Evolutionary conservation across 345 rosid species (phyloP).

Genomic region (Pistacia atlantica): DNA sequence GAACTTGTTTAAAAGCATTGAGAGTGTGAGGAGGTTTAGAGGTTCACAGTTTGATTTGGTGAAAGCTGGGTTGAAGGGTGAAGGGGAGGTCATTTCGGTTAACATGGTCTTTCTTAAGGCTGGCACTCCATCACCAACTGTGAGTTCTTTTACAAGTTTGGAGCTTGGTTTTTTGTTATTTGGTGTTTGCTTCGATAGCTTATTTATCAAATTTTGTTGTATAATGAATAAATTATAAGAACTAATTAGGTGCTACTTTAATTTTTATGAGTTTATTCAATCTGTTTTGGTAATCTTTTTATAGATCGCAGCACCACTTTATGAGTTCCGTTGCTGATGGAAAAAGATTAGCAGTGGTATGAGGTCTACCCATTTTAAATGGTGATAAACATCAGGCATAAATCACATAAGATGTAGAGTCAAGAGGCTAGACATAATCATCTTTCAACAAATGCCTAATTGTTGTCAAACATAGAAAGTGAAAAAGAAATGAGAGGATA

Average conservation of each 20-base stretch:
- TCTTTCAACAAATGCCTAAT: background rate
- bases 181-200: background rate
- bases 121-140: conserved; percentile 96
- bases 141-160: conserved; percentile 31
- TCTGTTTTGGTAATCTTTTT: background rate
- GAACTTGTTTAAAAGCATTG: conserved; percentile 83
- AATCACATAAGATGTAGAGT: background rate
- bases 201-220: background rate
- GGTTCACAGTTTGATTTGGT: conserved; percentile 88
- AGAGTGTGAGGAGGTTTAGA: conserved; percentile 79
- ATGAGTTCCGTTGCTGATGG: background rate
- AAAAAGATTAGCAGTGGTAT: too few species aligned
- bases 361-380: background rate
- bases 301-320: background rate
- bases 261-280: background rate
- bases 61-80: conserved; percentile 77
- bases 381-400: background rate
- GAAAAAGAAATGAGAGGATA: background rate
- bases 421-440: background rate
- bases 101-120: conserved; percentile 84
- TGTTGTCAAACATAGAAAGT: background rate
- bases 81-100: conserved; percentile 89
- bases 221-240: background rate
- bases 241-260: background rate
- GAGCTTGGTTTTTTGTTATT: background rate